Conservation (phyloP, 495 filamentous ascomycete species). For the Neurospora sp. region DNA sequence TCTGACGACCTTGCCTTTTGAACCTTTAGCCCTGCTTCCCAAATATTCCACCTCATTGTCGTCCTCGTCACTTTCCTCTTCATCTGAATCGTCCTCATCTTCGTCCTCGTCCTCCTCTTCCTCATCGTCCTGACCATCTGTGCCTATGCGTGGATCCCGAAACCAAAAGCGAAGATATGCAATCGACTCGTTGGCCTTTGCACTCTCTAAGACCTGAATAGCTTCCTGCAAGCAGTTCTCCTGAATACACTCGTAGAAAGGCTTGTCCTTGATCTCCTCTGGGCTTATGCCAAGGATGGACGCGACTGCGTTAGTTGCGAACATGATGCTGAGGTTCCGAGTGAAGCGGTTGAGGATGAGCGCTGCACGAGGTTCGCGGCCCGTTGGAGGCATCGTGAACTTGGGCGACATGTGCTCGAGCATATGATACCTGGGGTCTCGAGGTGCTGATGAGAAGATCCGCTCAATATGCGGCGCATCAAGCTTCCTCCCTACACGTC, state of each 20-base stretch:
- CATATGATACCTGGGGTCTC: conserved; percentile 87
- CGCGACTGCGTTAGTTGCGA: conserved; percentile 65
- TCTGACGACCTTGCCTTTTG: conserved; percentile 13
- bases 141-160: conserved; percentile 53
- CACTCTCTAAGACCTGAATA: conserved; percentile 67
- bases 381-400: conserved; percentile 56
- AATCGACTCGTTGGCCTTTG: conserved; percentile 89
- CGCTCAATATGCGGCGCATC: conserved; percentile 70
- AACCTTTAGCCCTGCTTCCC: conserved; percentile 8
- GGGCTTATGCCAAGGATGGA: conserved; percentile 62
- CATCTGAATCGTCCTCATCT: conserved; percentile 19
- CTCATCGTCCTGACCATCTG: conserved; percentile 18
- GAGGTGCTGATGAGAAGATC: conserved; percentile 70
- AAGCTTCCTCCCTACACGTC: conserved; percentile 55
- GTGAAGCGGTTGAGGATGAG: conserved; percentile 85
- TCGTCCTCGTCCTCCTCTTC: conserved; percentile 27
- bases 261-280: conserved; percentile 55
- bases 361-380: conserved; percentile 73
- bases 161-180: conserved; percentile 89
- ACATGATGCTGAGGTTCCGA: conserved; percentile 74
- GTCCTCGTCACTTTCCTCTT: conserved; percentile 13
- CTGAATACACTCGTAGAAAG: conserved; percentile 75
- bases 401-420: conserved; percentile 74
- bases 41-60: not conserved
- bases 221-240: conserved; percentile 67